These are phyloP conservation scores for Thielaviopsis punctulata DNA, from an alignment of 2,329 filamentous ascomycete genomes.

Conservation along the genomic window DNA sequence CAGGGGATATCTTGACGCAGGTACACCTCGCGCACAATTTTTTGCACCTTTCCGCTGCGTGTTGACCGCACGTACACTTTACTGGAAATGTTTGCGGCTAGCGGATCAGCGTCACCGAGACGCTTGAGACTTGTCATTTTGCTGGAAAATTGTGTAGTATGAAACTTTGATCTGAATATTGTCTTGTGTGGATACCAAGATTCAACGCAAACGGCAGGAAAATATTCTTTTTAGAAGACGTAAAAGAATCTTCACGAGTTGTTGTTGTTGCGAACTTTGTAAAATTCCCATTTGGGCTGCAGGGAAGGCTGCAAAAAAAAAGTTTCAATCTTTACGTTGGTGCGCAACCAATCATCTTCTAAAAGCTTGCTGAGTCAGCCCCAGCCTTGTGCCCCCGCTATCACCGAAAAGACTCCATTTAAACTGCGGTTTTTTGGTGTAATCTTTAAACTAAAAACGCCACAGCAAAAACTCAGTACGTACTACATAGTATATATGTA, in stretches of 20 bases:
- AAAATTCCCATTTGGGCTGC: not conserved
- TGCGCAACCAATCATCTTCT: not conserved
- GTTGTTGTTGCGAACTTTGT: not conserved
- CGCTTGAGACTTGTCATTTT: slow-evolving; percentile 51
- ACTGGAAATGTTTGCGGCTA: slow-evolving; percentile 66
- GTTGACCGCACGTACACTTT: slow-evolving; percentile 93
- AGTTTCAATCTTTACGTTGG: not conserved
- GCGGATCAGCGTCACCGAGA: slow-evolving; percentile 32
- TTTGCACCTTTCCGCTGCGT: slow-evolving; percentile 91
- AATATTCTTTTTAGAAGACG: not conserved
- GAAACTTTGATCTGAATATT: not conserved
- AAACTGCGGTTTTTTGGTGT: too few relatives aligned
- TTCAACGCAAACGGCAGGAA: too few relatives aligned
- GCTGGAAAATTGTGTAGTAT: not conserved
- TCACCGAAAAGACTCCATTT: not conserved
- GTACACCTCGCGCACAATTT: slow-evolving; percentile 94
- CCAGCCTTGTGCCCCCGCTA: not conserved
- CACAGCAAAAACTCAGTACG: too few relatives aligned
- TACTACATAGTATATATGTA: too few relatives aligned
- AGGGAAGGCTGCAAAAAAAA: not conserved
- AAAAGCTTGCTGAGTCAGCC: not conserved
- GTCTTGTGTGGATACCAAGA: too few relatives aligned
- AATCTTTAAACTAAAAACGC: too few relatives aligned
- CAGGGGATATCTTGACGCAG: slow-evolving; percentile 93
- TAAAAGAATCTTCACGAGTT: not conserved